phyloP scores from a whole-genome alignment of 2,329 filamentous ascomycete genomes.

The Paradendryphiella salina region DNA sequence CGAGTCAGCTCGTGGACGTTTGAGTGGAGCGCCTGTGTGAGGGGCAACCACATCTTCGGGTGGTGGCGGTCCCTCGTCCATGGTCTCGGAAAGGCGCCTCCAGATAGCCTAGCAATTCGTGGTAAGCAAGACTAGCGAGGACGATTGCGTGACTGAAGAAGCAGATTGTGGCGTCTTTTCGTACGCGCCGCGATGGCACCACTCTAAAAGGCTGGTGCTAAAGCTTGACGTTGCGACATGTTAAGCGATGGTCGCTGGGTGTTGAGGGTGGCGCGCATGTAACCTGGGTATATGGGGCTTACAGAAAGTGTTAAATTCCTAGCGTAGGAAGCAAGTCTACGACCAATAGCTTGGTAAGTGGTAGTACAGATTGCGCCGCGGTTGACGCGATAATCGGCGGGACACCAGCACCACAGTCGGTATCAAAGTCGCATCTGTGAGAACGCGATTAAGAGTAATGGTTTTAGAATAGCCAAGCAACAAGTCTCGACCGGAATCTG shows the following conservation, averaged over 20 bases:
- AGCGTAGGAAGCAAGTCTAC: constrained; percentile 16
- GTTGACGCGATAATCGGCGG: constrained; percentile 3
- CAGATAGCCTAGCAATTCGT: constrained; percentile 19
- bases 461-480: constrained; percentile 12
- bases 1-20: constrained; percentile 40
- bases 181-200: constrained; percentile 11
- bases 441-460: constrained; percentile 2
- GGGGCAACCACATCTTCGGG: constrained; percentile 42
- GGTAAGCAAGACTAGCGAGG: constrained; percentile 20
- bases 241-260: constrained; percentile 29
- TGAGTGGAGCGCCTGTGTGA: constrained; percentile 42
- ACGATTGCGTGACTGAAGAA: constrained; percentile 14
- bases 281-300: constrained; percentile 21
- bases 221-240: constrained; percentile 25
- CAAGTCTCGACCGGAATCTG: constrained; percentile 12
- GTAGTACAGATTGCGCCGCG: neutral
- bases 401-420: neutral
- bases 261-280: constrained; percentile 22
- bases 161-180: constrained; percentile 1
- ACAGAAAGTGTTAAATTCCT: constrained; percentile 11
- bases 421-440: constrained; percentile 7
- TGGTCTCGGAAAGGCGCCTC: constrained; percentile 39
- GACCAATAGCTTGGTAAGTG: constrained; percentile 9
- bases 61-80: constrained; percentile 45
- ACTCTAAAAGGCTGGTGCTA: constrained; percentile 13